Evolutionary conservation across 192 early-diverging fungal genomes (phyloP).

Genomic region (Coemansia sp.): DNA sequence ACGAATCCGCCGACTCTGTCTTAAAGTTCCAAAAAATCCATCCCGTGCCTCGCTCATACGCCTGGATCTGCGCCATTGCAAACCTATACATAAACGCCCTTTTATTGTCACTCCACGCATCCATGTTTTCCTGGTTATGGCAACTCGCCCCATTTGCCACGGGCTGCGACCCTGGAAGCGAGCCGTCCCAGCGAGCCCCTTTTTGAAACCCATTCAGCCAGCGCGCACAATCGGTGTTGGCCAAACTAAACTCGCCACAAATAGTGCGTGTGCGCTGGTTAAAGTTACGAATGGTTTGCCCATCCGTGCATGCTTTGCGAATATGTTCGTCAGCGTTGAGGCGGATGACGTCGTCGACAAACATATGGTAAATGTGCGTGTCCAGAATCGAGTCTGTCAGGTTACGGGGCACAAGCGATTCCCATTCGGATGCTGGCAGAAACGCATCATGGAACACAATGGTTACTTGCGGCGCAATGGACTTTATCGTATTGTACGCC

Average conservation of each 20-base stretch:
- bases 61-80: slow-evolving; percentile 59
- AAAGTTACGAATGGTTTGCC: slow-evolving; percentile 33
- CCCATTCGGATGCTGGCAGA: slow-evolving; percentile 40
- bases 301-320: slow-evolving; percentile 27
- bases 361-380: slow-evolving; percentile 56
- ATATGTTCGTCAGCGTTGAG: slow-evolving; percentile 31
- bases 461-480: slow-evolving; percentile 29
- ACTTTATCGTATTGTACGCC: slow-evolving; percentile 28
- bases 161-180: slow-evolving; percentile 23
- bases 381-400: slow-evolving; percentile 40
- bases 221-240: slow-evolving; percentile 68
- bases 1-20: slow-evolving; percentile 52
- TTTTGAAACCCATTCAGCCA: slow-evolving; percentile 66
- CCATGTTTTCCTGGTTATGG: slow-evolving; percentile 23
- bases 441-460: slow-evolving; percentile 51
- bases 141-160: slow-evolving; percentile 15
- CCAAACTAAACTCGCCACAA: slow-evolving; percentile 71
- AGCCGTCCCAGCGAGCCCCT: slow-evolving; percentile 65
- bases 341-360: slow-evolving; percentile 27
- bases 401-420: slow-evolving; percentile 26
- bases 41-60: slow-evolving; percentile 57
- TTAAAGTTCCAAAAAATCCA: slow-evolving; percentile 65
- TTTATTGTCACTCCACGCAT: slow-evolving; percentile 45
- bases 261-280: slow-evolving; percentile 52
- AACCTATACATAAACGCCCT: slow-evolving; percentile 53